phyloP scores from a whole-genome alignment of 768 basidiomycete genomes.

The Podaxis pistillaris region DNA sequence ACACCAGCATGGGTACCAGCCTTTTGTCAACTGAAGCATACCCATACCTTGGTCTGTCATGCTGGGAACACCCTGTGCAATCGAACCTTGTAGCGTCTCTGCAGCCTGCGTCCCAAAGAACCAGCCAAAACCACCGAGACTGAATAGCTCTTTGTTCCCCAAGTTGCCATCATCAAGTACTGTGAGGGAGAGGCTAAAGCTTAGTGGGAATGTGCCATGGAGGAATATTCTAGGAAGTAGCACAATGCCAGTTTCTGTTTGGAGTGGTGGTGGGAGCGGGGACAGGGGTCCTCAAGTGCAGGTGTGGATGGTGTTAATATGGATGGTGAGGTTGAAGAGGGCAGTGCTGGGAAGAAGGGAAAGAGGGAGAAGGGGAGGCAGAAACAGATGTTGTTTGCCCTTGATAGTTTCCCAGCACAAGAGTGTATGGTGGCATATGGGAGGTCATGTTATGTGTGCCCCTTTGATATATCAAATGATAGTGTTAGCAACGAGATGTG shows the following conservation, averaged over 20 bases:
- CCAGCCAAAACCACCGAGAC: conserved; percentile 35
- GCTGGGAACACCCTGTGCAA: conserved; percentile 23
- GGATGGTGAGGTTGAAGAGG: conserved; percentile 34
- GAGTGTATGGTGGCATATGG: not conserved
- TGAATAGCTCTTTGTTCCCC: conserved; percentile 64
- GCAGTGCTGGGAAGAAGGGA: conserved; percentile 14
- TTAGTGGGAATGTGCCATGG: conserved; percentile 66
- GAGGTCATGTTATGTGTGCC: not conserved
- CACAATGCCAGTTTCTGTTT: conserved; percentile 37
- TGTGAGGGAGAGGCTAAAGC: conserved; percentile 41
- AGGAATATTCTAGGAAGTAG: conserved; percentile 59
- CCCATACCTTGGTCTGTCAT: conserved; percentile 61
- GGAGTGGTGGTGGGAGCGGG: conserved; percentile 28
- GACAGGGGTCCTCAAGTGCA: not conserved
- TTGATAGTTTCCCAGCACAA: conserved; percentile 43
- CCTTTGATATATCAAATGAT: not conserved
- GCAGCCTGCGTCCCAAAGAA: conserved; percentile 10
- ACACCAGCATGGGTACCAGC: conserved; percentile 25
- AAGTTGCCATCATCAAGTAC: conserved; percentile 52
- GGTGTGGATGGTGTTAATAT: conserved; percentile 40
- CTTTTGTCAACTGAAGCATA: conserved; percentile 46
- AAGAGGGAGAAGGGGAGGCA: conserved; percentile 71
- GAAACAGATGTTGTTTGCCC: conserved; percentile 81
- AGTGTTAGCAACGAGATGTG: too few relatives aligned
- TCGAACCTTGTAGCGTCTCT: conserved; percentile 17